Evolutionary conservation across 495 filamentous ascomycete species (phyloP), one percentile per base, ranked within the genome.

Genomic region (Xylaria longipes): DNA sequence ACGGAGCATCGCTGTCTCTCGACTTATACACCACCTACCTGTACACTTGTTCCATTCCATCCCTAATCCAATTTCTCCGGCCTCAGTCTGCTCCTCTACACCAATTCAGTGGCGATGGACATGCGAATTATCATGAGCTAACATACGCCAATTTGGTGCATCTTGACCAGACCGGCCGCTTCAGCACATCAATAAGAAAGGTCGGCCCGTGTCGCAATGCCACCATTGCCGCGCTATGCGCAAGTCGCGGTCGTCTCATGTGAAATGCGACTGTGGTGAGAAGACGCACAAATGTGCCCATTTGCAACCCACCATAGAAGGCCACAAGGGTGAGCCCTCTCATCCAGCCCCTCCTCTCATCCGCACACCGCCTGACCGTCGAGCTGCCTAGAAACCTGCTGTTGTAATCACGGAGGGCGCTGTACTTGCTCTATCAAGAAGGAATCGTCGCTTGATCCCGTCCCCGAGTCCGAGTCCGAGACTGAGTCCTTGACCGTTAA

Each of bases 131-230:
- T 48, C 33, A 50, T 68, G 37, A 41, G 33, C 65, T 69, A 52
- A 72, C 45, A 25, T 37, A 31, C 27, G 22, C 63, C 61, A 14
- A 20, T 27, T 46, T 14, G 50, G 33, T 46, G 41, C 45, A 17
- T 41, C 57, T 41, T 70, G 29, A 37, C 15, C 79, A 98, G 96
- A 98, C 82, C 93, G 96, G 75, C 93, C 92, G 73, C 89, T 99
- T 72, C 91, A 91, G 80, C 96, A 96, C 81, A 97, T 98, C 87
- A 96, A 96, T 85, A 97, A 97, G 84, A 98, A 99, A 77, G 96
- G 96, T 82, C 92, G 96, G 75, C 96, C 96, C 75, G 95, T 98
- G 77, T 97, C 95, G 81, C 96, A 99, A 92, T 99, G 96, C 82
- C 87, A 93, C 77, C 96, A 98, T 85, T 99, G 96, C 83, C 95